A percentile compares a stretch with the other conserved stretches of the same genome.
These are phyloP conservation scores for Psilocybe subaeruginosa DNA, from an alignment of 768 basidiomycete species.

Conservation along the genomic window DNA sequence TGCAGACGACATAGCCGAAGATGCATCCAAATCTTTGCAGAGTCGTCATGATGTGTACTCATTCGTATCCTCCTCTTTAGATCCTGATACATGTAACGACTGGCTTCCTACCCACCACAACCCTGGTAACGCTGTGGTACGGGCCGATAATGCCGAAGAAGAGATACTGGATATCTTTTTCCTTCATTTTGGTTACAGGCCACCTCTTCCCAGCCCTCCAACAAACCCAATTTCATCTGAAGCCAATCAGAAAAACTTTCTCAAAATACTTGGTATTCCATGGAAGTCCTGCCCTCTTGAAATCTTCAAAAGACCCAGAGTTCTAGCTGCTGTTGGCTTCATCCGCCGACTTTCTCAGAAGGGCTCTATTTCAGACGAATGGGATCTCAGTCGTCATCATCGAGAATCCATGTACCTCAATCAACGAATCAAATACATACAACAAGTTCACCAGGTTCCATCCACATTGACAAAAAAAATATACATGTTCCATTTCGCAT, in stretches of 20 bases:
- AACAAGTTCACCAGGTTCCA: too few relatives aligned
- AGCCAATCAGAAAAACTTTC: background rate
- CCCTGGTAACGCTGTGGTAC: background rate
- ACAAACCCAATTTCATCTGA: background rate
- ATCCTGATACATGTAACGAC: background rate
- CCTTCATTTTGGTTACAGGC: background rate
- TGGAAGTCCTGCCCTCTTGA: background rate
- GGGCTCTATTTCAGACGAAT: background rate
- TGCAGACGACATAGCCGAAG: background rate
- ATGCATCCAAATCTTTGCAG: background rate
- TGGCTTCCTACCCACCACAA: background rate
- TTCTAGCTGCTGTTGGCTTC: background rate
- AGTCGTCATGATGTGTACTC: background rate
- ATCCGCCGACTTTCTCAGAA: background rate
- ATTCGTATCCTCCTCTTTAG: background rate
- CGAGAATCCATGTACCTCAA: background rate
- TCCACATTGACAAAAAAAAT: background rate
- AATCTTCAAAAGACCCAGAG: background rate
- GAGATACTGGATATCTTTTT: background rate
- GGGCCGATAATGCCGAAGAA: background rate
- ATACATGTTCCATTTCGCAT: conserved; percentile 4
- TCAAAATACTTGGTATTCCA: background rate
- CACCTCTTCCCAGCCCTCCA: background rate
- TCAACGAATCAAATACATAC: background rate
- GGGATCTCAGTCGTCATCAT: conserved; percentile 1